Base-by-base conservation (phyloP, 768 basidiomycete species). In the Cystofilobasidium macerans region DNA sequence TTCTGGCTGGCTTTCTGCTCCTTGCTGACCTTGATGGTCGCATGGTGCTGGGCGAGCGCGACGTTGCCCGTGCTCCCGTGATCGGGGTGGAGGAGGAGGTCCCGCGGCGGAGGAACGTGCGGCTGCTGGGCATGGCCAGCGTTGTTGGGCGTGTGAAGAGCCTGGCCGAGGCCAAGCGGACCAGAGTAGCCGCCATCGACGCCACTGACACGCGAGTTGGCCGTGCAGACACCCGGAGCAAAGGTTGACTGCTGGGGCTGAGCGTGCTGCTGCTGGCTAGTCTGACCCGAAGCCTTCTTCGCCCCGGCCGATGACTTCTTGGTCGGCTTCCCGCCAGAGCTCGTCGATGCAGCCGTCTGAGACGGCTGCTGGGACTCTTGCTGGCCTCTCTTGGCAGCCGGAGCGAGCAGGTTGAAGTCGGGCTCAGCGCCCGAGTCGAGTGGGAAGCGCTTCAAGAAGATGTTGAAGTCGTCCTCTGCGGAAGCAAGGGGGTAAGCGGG, bases 1-100 rank as follows among this genome's bases (percentile, higher is more conserved):
- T 81, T 81, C 4, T 92, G 92, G 77, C 88, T 87, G n/a, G 82
- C 82, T 70, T 94, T 91, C 71, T 94, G 94, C 70, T 82, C 83
- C 71, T 88, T 82, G 69, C 91, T 91, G 47, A 85, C 83, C 71
- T 82, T 85, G 77, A 85, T 85, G 75, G 84, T 81, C 67, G 81
- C 81, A 22, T 64, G 56, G n/a, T 54, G 36, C 20, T 69, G 57
- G 24, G n/a, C 69, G 22, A 33, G 68, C 70, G 71, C 66, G 71
- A 73, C 33, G 67, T 61, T 71, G 70, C 73, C 40, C 62, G 68
- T 56, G n/a, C n/a, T n/a, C 70, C 18, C 32, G 62, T 28, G 36
- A 64, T 53, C 67, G 72, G 64, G 36, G 78, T 18, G 70, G 33
- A 69, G 61, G 28, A 35, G 69, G 80, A 79, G 20, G 51, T 20